A percentile compares a stretch with the other conserved stretches of the same genome.
Evolutionary conservation across 352 stramenopile species (phyloP).

Genomic region (Pythium sukuiense): DNA sequence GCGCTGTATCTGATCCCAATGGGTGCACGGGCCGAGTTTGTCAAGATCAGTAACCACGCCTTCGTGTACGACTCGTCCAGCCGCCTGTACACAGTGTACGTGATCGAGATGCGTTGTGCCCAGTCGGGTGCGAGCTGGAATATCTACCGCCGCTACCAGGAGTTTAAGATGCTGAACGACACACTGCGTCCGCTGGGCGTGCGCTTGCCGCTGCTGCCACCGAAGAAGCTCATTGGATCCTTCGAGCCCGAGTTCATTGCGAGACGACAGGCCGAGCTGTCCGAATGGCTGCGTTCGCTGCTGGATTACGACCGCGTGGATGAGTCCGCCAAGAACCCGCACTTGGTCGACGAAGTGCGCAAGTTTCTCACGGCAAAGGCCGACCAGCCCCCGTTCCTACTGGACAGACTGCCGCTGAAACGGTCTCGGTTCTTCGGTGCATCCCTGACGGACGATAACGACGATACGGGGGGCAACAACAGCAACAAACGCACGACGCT

Average conservation of each 20-base stretch:
- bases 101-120: slow-evolving; percentile 74
- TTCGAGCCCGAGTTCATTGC: slow-evolving; percentile 91
- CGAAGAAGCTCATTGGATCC: slow-evolving; percentile 88
- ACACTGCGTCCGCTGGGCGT: slow-evolving; percentile 41
- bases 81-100: slow-evolving; percentile 81
- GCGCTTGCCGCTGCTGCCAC: slow-evolving; percentile 61
- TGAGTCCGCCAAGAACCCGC: slow-evolving; percentile 69
- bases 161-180: slow-evolving; percentile 90
- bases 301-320: slow-evolving; percentile 68
- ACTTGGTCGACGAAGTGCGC: slow-evolving; percentile 74
- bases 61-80: slow-evolving; percentile 76
- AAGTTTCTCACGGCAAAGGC: slow-evolving; percentile 83
- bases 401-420: slow-evolving; percentile 64
- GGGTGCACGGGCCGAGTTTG: slow-evolving; percentile 64
- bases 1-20: slow-evolving; percentile 78
- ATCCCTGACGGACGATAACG: slow-evolving; percentile 51
- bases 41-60: slow-evolving; percentile 73
- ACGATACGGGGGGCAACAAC: slow-evolving; percentile 76
- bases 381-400: slow-evolving; percentile 74
- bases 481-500: slow-evolving; percentile 72
- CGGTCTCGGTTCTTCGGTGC: slow-evolving; percentile 70
- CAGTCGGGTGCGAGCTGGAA: slow-evolving; percentile 76
- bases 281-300: slow-evolving; percentile 84
- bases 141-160: slow-evolving; percentile 83
- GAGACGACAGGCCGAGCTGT: slow-evolving; percentile 85